These are phyloP conservation scores for Zygoascus tannicola DNA, from an alignment of 805 yeast genomes.

Conservation along the genomic window DNA sequence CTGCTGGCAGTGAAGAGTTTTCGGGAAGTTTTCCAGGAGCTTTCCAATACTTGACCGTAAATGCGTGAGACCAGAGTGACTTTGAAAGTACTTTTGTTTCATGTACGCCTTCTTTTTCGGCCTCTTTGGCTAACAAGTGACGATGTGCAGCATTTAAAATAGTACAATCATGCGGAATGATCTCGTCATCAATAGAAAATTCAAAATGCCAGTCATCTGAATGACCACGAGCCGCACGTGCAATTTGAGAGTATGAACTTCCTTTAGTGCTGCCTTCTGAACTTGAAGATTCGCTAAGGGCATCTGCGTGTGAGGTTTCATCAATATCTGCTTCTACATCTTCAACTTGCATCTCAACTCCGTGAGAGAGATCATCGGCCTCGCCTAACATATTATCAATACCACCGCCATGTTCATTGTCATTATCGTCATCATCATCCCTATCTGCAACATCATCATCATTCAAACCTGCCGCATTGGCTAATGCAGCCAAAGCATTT, in stretches of 20 bases:
- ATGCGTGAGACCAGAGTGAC: constrained; percentile 48
- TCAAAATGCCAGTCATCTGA: constrained; percentile 37
- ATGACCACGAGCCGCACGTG: constrained; percentile 1
- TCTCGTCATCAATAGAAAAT: constrained; percentile 49
- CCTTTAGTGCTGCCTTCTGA: not conserved
- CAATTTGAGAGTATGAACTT: constrained; percentile 5
- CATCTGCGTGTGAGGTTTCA: not conserved
- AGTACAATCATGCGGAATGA: constrained; percentile 56
- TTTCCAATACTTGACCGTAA: constrained; percentile 40
- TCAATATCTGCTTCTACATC: constrained; percentile 10
- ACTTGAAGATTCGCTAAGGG: not conserved
- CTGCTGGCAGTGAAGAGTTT: not conserved
- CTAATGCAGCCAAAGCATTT: constrained; percentile 14
- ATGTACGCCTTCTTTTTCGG: constrained; percentile 4
- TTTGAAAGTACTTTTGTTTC: constrained; percentile 11
- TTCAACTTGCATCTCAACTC: constrained; percentile 7
- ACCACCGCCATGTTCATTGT: constrained; percentile 11
- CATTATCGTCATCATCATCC: constrained; percentile 9
- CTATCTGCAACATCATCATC: constrained; percentile 10
- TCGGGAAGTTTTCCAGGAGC: constrained; percentile 12
- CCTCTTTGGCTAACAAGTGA: constrained; percentile 9
- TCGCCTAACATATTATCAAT: constrained; percentile 19
- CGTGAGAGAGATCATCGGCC: no score
- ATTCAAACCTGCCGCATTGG: constrained; percentile 13
- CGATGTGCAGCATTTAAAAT: constrained; percentile 57